phyloP scores from a whole-genome alignment of 2,329 filamentous ascomycete genomes.

The Cercospora zeina region DNA sequence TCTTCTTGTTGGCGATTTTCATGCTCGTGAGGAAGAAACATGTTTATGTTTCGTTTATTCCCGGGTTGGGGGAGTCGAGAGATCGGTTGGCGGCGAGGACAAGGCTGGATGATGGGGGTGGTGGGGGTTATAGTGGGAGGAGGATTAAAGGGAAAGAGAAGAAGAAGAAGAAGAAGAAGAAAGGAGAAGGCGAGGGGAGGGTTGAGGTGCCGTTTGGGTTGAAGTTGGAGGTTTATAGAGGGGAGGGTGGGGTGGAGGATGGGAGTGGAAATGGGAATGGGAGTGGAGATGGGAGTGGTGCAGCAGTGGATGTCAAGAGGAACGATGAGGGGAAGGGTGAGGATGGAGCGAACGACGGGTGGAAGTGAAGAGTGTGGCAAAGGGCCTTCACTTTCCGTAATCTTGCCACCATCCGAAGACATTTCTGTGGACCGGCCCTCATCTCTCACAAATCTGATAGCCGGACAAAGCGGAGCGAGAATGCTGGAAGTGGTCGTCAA shows the following conservation, averaged over 20 bases:
- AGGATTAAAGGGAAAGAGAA: neutral
- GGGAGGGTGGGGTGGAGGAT: neutral
- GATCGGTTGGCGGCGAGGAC: neutral
- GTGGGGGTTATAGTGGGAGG: neutral
- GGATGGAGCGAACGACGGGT: neutral
- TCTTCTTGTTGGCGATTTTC: neutral
- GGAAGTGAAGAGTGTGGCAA: neutral
- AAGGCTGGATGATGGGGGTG: no score
- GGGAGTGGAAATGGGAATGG: neutral
- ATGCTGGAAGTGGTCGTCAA: no score
- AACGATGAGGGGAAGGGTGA: neutral
- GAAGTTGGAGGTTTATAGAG: neutral
- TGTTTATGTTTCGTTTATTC: slow-evolving; percentile 1
- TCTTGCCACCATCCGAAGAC: no score
- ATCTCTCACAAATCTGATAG: no score
- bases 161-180: no score
- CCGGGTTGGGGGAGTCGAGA: slow-evolving; percentile 1
- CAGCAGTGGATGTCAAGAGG: neutral
- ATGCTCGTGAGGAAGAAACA: slow-evolving; percentile 1
- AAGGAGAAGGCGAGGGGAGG: no score
- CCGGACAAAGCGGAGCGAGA: no score
- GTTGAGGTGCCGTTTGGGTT: neutral
- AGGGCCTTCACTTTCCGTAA: no score
- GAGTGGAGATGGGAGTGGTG: neutral
- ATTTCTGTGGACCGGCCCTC: no score